phyloP scores from a whole-genome alignment of 2,329 filamentous ascomycete genomes.

The Hirsutella rhossiliensis region DNA sequence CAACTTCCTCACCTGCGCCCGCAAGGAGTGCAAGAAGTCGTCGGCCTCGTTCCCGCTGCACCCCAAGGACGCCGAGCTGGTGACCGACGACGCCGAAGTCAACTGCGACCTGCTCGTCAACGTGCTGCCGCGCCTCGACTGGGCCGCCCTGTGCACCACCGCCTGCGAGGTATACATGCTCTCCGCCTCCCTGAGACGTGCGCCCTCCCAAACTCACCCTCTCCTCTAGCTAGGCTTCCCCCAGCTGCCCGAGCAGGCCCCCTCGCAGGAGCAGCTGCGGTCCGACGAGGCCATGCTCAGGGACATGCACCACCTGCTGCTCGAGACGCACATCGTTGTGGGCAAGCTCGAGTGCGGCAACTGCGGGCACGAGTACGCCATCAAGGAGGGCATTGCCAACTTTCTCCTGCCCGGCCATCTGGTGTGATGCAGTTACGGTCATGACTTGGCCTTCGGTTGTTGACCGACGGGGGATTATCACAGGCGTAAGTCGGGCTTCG shows the following conservation, averaged over 20 bases:
- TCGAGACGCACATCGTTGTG: constrained; percentile 83
- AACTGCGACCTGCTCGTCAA: constrained; percentile 74
- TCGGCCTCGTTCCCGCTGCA: constrained; percentile 78
- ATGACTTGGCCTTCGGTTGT: too few species aligned
- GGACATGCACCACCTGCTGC: constrained; percentile 68
- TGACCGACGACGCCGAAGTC: constrained; percentile 72
- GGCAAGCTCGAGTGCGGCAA: constrained; percentile 83
- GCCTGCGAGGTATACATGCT: constrained; percentile 57
- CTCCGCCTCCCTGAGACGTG: too few species aligned
- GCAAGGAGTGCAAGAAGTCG: constrained; percentile 83
- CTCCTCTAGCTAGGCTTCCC: constrained; percentile 62
- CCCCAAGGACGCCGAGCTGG: constrained; percentile 82
- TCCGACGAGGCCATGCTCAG: constrained; percentile 57
- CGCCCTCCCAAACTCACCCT: background rate
- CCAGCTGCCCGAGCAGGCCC: constrained; percentile 51
- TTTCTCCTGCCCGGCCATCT: constrained; percentile 90
- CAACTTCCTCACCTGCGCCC: constrained; percentile 93
- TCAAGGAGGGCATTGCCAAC: constrained; percentile 94
- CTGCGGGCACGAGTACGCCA: constrained; percentile 86
- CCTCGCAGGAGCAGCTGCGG: constrained; percentile 48
- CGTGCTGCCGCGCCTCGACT: constrained; percentile 78
- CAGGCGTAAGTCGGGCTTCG: too few species aligned
- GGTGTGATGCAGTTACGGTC: constrained; percentile 37
- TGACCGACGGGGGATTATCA: too few species aligned
- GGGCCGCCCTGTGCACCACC: constrained; percentile 66